These are phyloP conservation scores for cucumber (Cucumis sativus) DNA, from an alignment of 306 rosid species.

Conservation along the genomic window Cucumber_9930_V3 NC_026656.2:5158001-5158500, in stretches of 20 bases:
- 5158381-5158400: neutral
- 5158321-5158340: conserved; percentile 55
- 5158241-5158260: conserved; percentile 69
- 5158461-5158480: conserved; percentile 79
- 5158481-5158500: conserved; percentile 75
- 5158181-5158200: neutral
- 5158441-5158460: conserved; percentile 56
- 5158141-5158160: neutral
- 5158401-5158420: conserved; percentile 27
- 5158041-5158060: conserved; percentile 91
- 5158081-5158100: conserved; percentile 83
- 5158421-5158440: conserved; percentile 63
- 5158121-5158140: conserved; percentile 28
- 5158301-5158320: conserved; percentile 49
- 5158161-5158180: neutral
- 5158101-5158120: conserved; percentile 57
- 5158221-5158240: conserved; percentile 54
- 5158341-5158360: neutral
- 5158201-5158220: neutral
- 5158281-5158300: conserved; percentile 73
- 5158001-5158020: conserved; percentile 60
- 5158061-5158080: conserved; percentile 80
- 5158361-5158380: neutral
- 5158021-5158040: conserved; percentile 75
- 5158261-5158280: conserved; percentile 69